Conservation (phyloP, 768 basidiomycete species). For the Porpolomopsis calyptriformis region DNA sequence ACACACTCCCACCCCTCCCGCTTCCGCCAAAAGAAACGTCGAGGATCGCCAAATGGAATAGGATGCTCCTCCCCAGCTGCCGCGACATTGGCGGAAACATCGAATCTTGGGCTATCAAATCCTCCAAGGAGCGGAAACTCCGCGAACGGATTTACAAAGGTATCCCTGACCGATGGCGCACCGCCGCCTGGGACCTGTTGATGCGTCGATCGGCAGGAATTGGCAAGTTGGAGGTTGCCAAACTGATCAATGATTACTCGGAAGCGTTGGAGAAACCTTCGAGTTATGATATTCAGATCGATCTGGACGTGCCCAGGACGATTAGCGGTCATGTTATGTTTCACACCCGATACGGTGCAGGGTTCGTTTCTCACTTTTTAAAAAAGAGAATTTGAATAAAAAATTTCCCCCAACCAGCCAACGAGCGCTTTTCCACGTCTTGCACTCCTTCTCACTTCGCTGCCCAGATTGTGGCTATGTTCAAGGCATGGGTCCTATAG, state of each 20-base stretch:
- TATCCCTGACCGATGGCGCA: constrained; percentile 91
- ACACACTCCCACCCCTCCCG: constrained; percentile 37
- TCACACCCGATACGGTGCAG: constrained; percentile 88
- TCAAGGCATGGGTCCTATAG: constrained; percentile 98
- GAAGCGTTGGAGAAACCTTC: constrained; percentile 71
- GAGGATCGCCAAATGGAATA: constrained; percentile 88
- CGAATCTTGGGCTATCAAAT: constrained; percentile 57
- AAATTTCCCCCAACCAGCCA: constrained; percentile 43
- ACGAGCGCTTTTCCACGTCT: constrained; percentile 87
- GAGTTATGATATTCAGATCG: constrained; percentile 90
- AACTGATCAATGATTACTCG: constrained; percentile 41
- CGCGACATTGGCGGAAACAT: constrained; percentile 74
- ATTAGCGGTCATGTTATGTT: constrained; percentile 94
- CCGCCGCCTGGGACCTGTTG: constrained; percentile 83
- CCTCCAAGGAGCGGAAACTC: constrained; percentile 57
- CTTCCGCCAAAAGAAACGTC: constrained; percentile 52
- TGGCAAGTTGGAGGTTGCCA: constrained; percentile 33
- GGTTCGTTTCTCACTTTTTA: constrained; percentile 41
- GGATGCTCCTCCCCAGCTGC: constrained; percentile 65
- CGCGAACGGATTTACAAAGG: constrained; percentile 84
- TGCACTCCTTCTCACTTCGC: constrained; percentile 83
- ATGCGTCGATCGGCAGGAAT: constrained; percentile 45
- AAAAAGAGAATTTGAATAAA: not conserved
- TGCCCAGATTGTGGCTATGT: constrained; percentile 89
- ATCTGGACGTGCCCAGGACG: constrained; percentile 93